Evolutionary conservation across 2,329 filamentous ascomycete genomes (phyloP).

Genomic region (Colletotrichum scovillei): DNA sequence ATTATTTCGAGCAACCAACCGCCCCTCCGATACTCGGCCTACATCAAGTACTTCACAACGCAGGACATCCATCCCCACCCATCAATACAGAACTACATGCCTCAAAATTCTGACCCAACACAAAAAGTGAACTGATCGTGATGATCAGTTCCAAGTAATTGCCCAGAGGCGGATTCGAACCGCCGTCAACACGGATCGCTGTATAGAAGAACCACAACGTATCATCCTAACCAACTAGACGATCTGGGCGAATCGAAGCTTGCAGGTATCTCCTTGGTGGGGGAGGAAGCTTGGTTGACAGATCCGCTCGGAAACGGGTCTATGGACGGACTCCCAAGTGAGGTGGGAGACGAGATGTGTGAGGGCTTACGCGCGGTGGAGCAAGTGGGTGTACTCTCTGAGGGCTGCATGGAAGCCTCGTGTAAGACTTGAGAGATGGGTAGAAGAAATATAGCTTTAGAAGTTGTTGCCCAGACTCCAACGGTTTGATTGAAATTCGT

Average conservation of each 20-base stretch:
- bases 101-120: neutral
- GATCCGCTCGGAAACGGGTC: neutral
- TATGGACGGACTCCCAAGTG: neutral
- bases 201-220: constrained; percentile 32
- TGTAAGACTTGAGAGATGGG: neutral
- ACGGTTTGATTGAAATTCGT: neutral
- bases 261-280: neutral
- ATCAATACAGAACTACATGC: neutral
- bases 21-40: neutral
- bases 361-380: constrained; percentile 7
- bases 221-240: constrained; percentile 35
- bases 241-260: constrained; percentile 29
- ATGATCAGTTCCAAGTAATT: neutral
- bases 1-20: neutral
- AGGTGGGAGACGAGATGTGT: neutral
- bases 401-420: neutral
- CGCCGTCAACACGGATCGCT: constrained; percentile 32
- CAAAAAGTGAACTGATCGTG: neutral
- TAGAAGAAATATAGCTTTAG: neutral
- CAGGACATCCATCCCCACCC: neutral
- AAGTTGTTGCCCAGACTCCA: neutral
- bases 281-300: constrained; percentile 8
- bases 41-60: neutral
- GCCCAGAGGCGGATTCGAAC: constrained; percentile 34
- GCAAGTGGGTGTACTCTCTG: neutral